phyloP scores from a whole-genome alignment of 2,329 filamentous ascomycete species.

The Trichoderma asperellum region DNA sequence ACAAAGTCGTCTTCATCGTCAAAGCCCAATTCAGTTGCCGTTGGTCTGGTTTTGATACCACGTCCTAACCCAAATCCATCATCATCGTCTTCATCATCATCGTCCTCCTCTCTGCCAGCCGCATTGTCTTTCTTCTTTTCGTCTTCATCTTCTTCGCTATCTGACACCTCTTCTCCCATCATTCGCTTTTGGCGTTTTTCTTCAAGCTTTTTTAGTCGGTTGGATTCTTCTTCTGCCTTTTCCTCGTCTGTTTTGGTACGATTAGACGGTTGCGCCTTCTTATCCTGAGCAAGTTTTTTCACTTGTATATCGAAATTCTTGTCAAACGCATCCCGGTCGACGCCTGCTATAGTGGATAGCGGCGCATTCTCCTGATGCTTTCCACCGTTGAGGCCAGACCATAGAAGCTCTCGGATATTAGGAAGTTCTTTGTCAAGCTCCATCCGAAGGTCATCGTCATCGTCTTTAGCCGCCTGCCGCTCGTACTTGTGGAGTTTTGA shows the following conservation, averaged over 20 bases:
- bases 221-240: constrained; percentile 74
- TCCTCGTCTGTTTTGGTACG: constrained; percentile 93
- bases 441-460: constrained; percentile 84
- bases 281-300: constrained; percentile 81
- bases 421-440: constrained; percentile 83
- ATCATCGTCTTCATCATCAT: constrained; percentile 49
- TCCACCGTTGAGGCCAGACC: constrained; percentile 49
- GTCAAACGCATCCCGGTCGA: constrained; percentile 72
- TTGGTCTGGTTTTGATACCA: constrained; percentile 61
- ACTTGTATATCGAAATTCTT: constrained; percentile 87
- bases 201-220: constrained; percentile 78
- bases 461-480: constrained; percentile 87
- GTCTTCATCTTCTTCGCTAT: constrained; percentile 63
- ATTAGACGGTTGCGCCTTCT: constrained; percentile 81
- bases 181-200: constrained; percentile 82
- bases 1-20: constrained; percentile 95
- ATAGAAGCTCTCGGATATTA: constrained; percentile 74
- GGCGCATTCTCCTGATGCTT: constrained; percentile 37
- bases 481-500: constrained; percentile 96
- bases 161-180: constrained; percentile 75
- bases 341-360: constrained; percentile 48
- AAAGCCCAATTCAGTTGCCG: constrained; percentile 68
- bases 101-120: constrained; percentile 42
- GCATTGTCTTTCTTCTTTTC: constrained; percentile 42
- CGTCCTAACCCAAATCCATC: constrained; percentile 63